phyloP scores from a whole-genome alignment of 169 alveolate genomes.

The Theileria orientalis region DNA sequence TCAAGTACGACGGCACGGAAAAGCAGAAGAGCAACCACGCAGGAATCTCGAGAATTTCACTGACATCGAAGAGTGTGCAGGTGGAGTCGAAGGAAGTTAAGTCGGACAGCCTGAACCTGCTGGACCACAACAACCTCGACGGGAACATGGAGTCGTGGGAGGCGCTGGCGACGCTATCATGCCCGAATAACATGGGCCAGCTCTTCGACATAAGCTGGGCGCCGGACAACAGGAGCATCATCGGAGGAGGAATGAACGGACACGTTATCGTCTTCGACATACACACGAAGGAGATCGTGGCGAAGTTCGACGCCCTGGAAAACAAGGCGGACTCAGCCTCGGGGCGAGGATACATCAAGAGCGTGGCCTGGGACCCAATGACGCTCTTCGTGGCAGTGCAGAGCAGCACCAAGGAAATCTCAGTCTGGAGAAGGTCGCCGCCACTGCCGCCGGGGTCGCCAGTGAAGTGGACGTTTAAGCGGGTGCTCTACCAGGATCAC shows the following conservation, averaged over 20 bases:
- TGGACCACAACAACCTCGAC: slow-evolving; percentile 28
- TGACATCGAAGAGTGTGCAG: slow-evolving; percentile 19
- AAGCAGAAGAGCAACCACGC: background rate
- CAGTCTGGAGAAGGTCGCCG: slow-evolving; percentile 64
- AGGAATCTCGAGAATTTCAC: slow-evolving; percentile 22
- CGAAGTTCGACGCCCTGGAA: slow-evolving; percentile 54
- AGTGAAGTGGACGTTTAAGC: slow-evolving; percentile 61
- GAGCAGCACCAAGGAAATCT: slow-evolving; percentile 37
- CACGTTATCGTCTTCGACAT: slow-evolving; percentile 68
- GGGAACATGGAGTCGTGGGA: slow-evolving; percentile 61
- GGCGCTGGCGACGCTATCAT: slow-evolving; percentile 27
- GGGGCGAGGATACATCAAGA: slow-evolving; percentile 59
- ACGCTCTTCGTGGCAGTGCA: slow-evolving; percentile 61
- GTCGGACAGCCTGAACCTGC: slow-evolving; percentile 34
- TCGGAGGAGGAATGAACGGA: slow-evolving; percentile 70
- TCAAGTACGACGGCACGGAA: slow-evolving; percentile 60
- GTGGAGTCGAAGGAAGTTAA: slow-evolving; percentile 46
- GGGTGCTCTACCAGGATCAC: slow-evolving; percentile 15
- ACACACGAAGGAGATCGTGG: slow-evolving; percentile 62
- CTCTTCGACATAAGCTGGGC: slow-evolving; percentile 70
- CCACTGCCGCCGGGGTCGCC: slow-evolving; percentile 54
- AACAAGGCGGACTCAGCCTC: background rate
- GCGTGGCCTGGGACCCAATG: slow-evolving; percentile 71
- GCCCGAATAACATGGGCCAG: slow-evolving; percentile 66
- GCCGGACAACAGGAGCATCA: slow-evolving; percentile 65